These are phyloP conservation scores for Zea luxurians DNA, from an alignment of 176 grass and related monocot genomes.

Conservation along the genomic window DNA sequence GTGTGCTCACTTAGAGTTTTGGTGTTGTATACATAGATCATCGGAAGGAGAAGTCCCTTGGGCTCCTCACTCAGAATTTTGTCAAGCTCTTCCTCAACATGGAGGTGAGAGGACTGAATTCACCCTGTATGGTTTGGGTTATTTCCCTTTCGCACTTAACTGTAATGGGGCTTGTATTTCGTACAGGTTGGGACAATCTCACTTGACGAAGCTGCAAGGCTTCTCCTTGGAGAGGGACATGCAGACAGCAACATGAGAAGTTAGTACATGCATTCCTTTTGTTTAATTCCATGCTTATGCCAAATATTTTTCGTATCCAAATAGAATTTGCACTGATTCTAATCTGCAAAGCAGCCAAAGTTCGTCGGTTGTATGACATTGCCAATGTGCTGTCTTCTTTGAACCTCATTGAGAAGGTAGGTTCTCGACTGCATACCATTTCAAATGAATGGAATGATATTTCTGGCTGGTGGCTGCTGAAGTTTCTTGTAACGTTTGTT, in stretches of 20 bases:
- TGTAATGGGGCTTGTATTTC: neutral
- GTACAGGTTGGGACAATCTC: slow-evolving; percentile 61
- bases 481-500: slow-evolving; percentile 30
- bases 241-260: slow-evolving; percentile 89
- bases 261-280: slow-evolving; percentile 30
- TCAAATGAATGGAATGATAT: neutral
- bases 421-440: neutral
- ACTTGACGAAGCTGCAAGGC: slow-evolving; percentile 71
- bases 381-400: slow-evolving; percentile 88
- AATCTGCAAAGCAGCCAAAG: slow-evolving; percentile 62
- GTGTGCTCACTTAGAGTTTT: neutral
- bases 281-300: neutral
- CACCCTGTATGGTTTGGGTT: neutral
- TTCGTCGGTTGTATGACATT: slow-evolving; percentile 86
- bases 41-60: slow-evolving; percentile 87
- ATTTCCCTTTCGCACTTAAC: neutral
- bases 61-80: slow-evolving; percentile 88
- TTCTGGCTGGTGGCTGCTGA: slow-evolving; percentile 6
- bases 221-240: slow-evolving; percentile 73
- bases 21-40: slow-evolving; percentile 42
- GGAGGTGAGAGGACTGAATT: slow-evolving; percentile 46
- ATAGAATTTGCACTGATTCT: slow-evolving; percentile 21
- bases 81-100: slow-evolving; percentile 88
- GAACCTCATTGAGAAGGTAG: slow-evolving; percentile 92
- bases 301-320: slow-evolving; percentile 14